Percentiles rank a stretch among this genome's conserved stretches.
These are phyloP conservation scores for Juglanconis oblonga DNA, from an alignment of 2,329 filamentous ascomycete species.

Conservation along the genomic window DNA sequence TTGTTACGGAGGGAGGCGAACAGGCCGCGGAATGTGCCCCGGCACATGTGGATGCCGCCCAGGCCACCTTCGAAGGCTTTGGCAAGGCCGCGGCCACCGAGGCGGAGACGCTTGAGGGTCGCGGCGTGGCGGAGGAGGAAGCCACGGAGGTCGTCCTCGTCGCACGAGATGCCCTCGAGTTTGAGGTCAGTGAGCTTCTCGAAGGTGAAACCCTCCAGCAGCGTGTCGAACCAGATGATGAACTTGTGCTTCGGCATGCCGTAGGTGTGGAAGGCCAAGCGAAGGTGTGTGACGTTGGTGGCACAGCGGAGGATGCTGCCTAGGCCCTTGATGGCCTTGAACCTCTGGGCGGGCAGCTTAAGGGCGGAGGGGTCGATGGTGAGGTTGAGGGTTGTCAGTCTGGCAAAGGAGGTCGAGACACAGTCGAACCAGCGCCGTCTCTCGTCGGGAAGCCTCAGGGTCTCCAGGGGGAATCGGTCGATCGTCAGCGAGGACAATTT, in stretches of 20 bases:
- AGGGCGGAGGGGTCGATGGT: slow-evolving; percentile 38
- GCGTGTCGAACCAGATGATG: slow-evolving; percentile 36
- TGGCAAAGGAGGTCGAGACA: slow-evolving; percentile 35
- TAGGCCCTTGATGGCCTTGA: slow-evolving; percentile 41
- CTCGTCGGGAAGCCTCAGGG: slow-evolving; percentile 35
- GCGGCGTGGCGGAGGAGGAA: slow-evolving; percentile 40
- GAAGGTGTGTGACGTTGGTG: slow-evolving; percentile 34
- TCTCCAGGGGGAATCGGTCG: slow-evolving; percentile 42
- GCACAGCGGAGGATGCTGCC: slow-evolving; percentile 40
- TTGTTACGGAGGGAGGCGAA: slow-evolving; percentile 37
- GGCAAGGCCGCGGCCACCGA: slow-evolving; percentile 43
- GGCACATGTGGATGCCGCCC: slow-evolving; percentile 42
- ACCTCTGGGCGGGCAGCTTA: slow-evolving; percentile 33
- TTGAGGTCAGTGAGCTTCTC: slow-evolving; percentile 37
- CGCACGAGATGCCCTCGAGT: slow-evolving; percentile 41
- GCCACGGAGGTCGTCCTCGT: slow-evolving; percentile 39
- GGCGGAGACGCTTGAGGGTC: slow-evolving; percentile 38
- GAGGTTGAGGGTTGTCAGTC: slow-evolving; percentile 36
- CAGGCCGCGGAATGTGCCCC: slow-evolving; percentile 42
- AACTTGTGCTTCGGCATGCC: slow-evolving; percentile 38
- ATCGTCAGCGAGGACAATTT: slow-evolving; percentile 36
- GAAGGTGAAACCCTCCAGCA: slow-evolving; percentile 37
- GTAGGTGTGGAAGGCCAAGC: slow-evolving; percentile 40
- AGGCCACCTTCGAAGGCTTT: slow-evolving; percentile 36
- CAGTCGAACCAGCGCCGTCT: slow-evolving; percentile 41